These are phyloP conservation scores for Cladosporium sp. DNA, from an alignment of 2,329 filamentous ascomycete genomes.

Conservation along the genomic window DNA sequence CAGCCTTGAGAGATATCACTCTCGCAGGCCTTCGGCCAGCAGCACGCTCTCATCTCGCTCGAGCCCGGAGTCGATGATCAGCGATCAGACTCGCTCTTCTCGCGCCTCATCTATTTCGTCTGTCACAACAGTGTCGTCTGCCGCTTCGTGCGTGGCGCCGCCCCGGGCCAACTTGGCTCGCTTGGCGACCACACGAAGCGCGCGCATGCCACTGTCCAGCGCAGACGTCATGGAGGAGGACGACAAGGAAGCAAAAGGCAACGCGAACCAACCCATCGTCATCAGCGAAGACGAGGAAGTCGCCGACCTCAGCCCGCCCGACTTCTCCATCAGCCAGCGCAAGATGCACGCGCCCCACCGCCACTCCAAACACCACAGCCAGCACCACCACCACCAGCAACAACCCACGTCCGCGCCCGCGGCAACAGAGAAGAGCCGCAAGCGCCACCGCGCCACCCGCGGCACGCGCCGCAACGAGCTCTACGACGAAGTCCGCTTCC, in stretches of 20 bases:
- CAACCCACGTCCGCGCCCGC: constrained; percentile 8
- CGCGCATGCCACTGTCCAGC: constrained; percentile 33
- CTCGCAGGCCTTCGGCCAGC: constrained; percentile 42
- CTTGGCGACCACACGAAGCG: constrained; percentile 48
- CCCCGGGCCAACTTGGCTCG: constrained; percentile 42
- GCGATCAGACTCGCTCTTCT: constrained; percentile 51
- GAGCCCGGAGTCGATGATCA: constrained; percentile 59
- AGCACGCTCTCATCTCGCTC: constrained; percentile 48
- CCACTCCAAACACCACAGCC: constrained; percentile 24
- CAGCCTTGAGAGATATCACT: constrained; percentile 16
- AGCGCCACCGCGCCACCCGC: constrained; percentile 25
- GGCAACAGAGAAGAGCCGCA: constrained; percentile 21
- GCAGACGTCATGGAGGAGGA: constrained; percentile 15
- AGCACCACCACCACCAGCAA: constrained; percentile 11
- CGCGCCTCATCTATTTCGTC: constrained; percentile 51
- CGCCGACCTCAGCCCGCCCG: constrained; percentile 26
- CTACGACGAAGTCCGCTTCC: constrained; percentile 30
- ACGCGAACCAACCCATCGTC: constrained; percentile 23
- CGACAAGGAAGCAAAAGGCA: constrained; percentile 23
- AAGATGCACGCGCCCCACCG: constrained; percentile 26
- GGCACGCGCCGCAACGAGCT: constrained; percentile 28
- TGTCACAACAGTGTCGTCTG: constrained; percentile 40
- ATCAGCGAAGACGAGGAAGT: constrained; percentile 23
- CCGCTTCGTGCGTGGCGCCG: constrained; percentile 45
- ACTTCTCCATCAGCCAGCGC: constrained; percentile 29